Evolutionary conservation across 352 stramenopile genomes (phyloP).

Genomic region (Elongisporangium undulatum): DNA sequence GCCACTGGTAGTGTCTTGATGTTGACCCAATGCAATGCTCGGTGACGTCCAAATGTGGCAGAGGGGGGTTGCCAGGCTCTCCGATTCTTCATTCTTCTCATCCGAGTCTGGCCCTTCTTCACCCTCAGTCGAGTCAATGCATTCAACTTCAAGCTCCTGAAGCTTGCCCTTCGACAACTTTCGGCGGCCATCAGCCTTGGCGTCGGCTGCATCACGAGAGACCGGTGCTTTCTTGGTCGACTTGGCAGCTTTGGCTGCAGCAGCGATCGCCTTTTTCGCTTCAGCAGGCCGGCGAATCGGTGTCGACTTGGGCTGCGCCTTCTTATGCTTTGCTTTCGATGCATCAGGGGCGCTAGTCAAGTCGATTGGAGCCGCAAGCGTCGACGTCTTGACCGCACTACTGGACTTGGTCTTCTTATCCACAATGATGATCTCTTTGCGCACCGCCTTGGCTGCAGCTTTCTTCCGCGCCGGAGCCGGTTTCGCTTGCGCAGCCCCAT

Average conservation of each 20-base stretch:
- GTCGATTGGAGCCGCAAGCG: conserved; percentile 22
- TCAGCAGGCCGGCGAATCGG: background rate
- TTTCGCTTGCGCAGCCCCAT: background rate
- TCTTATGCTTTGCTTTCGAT: conserved; percentile 13
- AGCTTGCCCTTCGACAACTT: conserved; percentile 3
- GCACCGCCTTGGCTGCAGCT: conserved; percentile 10
- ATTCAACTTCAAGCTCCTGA: conserved; percentile 10
- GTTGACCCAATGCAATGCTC: background rate
- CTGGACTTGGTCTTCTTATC: conserved; percentile 1
- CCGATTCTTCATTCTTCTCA: background rate
- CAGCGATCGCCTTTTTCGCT: conserved; percentile 1
- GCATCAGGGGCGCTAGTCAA: conserved; percentile 17
- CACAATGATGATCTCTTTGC: conserved; percentile 6
- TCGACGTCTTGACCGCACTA: conserved; percentile 2
- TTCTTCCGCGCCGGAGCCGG: conserved; percentile 3
- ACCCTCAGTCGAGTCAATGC: background rate
- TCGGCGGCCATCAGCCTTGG: background rate
- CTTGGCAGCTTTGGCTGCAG: conserved; percentile 4
- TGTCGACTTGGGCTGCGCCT: background rate
- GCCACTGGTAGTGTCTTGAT: conserved; percentile 6
- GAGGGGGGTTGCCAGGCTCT: conserved; percentile 26
- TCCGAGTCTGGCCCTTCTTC: conserved; percentile 1
- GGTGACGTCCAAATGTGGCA: conserved; percentile 53
- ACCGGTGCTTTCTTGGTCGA: conserved; percentile 5
- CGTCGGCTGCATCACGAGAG: background rate